Evolutionary conservation across 305 asterid genomes (phyloP), one percentile per base, ranked within the genome.

Genomic region (Solanum hybrid): DNA sequence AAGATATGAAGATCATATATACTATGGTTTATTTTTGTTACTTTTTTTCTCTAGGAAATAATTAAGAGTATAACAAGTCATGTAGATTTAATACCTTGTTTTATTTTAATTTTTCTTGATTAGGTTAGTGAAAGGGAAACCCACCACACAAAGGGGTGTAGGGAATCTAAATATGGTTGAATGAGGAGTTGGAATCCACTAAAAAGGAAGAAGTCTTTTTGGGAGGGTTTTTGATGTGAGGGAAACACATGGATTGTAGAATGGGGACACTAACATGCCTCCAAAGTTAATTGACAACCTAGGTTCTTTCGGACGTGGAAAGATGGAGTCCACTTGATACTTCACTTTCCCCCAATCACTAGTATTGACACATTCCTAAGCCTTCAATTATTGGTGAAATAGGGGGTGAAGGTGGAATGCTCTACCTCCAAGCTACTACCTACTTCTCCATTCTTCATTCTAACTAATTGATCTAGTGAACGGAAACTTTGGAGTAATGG

Each of bases 161-260:
- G 89, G 93, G 97, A 93, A 94, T 94, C 93, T 84, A 84, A 27
- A 51, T 88, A 70, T 92, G 95, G 94, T 94, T 93, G 95, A 95
- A 90, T 89, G 94, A 61, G 94, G 96, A 91, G 96, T 93, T 94
- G 98, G 96, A 95, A 93, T 92, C 97, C 98, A 95, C 98, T 94
- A 76, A 89, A 80, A 90, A 83, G 75, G 82, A 85, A 26, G 86
- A 17, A 84, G 20, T 84, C 88, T 84, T 73, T 87, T 24, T 36
- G n/a, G 45, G 87, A 83, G 61, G 24, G 17, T 36, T 57, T 38
- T 87, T 93, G 93, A 93, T 93, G 93, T 91, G 93, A 93, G 90
- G 90, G 93, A 91, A 86, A 91, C 94, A 92, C 92, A 93, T 93
- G 93, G 92, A 89, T 89, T 92, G 91, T 91, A 92, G 93, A 92